These are phyloP conservation scores for Talaromyces sp. DNA, from an alignment of 2,329 filamentous ascomycete genomes.

Conservation along the genomic window DNA sequence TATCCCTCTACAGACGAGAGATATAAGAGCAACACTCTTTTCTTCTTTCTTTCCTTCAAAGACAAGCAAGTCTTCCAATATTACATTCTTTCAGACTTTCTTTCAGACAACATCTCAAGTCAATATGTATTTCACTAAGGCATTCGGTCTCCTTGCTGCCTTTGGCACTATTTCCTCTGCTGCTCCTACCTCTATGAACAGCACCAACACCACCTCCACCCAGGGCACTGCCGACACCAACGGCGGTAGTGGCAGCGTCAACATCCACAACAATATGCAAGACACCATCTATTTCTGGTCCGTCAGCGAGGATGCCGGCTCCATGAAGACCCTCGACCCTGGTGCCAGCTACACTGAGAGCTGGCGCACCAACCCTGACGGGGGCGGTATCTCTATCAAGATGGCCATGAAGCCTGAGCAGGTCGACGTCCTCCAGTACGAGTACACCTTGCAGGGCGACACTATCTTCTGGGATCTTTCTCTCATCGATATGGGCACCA, in stretches of 20 bases:
- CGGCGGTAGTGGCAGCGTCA: constrained; percentile 26
- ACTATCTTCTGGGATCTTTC: constrained; percentile 42
- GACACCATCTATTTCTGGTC: constrained; percentile 42
- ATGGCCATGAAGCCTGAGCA: constrained; percentile 33
- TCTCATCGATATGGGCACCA: constrained; percentile 34
- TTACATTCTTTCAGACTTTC: constrained; percentile 6
- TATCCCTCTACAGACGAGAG: constrained; percentile 6
- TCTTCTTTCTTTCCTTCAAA: background rate
- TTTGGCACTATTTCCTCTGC: constrained; percentile 16
- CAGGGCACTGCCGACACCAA: constrained; percentile 27
- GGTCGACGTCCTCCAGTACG: constrained; percentile 42
- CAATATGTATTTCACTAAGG: constrained; percentile 18
- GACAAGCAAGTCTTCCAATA: background rate
- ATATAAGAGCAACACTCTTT: constrained; percentile 7
- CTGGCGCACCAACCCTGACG: constrained; percentile 36
- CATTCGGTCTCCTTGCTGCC: constrained; percentile 13
- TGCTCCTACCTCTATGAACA: constrained; percentile 19
- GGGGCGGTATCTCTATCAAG: constrained; percentile 45
- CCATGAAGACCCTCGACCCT: constrained; percentile 35
- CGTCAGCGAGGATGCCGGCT: constrained; percentile 32
- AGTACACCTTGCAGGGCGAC: constrained; percentile 35
- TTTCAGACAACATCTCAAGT: constrained; percentile 3
- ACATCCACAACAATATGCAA: constrained; percentile 39
- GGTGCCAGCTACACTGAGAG: constrained; percentile 36
- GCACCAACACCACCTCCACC: constrained; percentile 21